Conservation (phyloP, 179 eudicot genomes). For the Amaranthus tricolor region DNA sequence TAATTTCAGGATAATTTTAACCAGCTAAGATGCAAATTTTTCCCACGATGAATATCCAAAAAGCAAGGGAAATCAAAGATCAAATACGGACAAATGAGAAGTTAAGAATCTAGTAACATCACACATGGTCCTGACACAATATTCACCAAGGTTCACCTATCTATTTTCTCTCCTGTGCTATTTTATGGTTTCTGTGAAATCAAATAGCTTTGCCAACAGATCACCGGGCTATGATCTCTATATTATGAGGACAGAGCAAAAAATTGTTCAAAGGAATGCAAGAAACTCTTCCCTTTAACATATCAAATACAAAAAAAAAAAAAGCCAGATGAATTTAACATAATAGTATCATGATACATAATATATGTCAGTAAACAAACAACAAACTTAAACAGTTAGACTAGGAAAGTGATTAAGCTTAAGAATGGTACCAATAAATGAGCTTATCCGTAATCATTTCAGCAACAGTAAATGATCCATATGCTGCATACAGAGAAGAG, state of each 20-base stretch:
- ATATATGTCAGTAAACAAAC: neutral
- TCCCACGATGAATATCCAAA: neutral
- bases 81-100: neutral
- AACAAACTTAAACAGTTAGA: neutral
- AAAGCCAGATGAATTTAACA: neutral
- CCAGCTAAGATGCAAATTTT: neutral
- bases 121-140: neutral
- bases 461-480: slow-evolving; percentile 78
- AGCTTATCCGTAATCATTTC: slow-evolving; percentile 84
- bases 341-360: neutral
- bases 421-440: slow-evolving; percentile 63
- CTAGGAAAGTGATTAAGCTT: neutral
- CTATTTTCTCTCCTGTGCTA: no score
- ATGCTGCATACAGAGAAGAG: slow-evolving; percentile 56
- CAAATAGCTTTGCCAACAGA: neutral
- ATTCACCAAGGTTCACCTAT: neutral
- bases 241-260: neutral
- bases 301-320: neutral
- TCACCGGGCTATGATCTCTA: neutral
- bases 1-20: no score
- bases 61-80: neutral
- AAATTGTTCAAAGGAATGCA: neutral
- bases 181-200: no score
- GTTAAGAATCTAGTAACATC: neutral
- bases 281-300: neutral